Conservation (phyloP, 129 eudicot genomes). For the Solidago caesia region DNA sequence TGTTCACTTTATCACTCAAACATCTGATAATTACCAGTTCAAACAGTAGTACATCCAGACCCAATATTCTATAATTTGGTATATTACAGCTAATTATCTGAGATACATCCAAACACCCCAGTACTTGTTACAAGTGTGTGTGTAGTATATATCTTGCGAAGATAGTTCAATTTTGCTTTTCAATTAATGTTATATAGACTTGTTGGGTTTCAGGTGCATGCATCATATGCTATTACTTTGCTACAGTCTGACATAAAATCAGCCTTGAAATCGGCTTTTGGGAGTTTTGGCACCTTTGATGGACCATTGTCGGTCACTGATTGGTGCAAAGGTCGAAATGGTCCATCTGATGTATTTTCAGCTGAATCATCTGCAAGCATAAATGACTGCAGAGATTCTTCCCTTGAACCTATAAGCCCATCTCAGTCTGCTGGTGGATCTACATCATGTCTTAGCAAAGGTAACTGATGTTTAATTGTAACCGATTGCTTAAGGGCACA, state of each 20-base stretch:
- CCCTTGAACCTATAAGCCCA: constrained; percentile 80
- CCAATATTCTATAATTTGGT: no score
- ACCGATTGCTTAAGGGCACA: neutral
- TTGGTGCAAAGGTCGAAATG: constrained; percentile 93
- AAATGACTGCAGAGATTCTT: constrained; percentile 54
- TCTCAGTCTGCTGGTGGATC: constrained; percentile 68
- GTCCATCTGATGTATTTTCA: constrained; percentile 74
- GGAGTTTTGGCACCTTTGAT: constrained; percentile 86
- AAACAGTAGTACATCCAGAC: no score
- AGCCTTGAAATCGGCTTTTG: constrained; percentile 92
- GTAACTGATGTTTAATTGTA: constrained; percentile 25
- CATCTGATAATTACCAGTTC: no score
- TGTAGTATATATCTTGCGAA: neutral
- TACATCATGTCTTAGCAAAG: constrained; percentile 58
- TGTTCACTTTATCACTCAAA: no score
- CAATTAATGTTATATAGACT: constrained; percentile 1
- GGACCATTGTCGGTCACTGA: constrained; percentile 88
- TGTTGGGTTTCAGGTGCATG: constrained; percentile 66
- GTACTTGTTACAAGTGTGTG: no score
- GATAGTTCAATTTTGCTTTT: neutral
- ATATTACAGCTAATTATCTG: no score
- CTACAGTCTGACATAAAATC: constrained; percentile 90
- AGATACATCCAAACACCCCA: no score
- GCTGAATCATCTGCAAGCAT: constrained; percentile 77
- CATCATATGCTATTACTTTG: constrained; percentile 79